Conservation (phyloP, 1,284 basidiomycete genomes). For the Sporisorium iseilematis-ciliati region DNA sequence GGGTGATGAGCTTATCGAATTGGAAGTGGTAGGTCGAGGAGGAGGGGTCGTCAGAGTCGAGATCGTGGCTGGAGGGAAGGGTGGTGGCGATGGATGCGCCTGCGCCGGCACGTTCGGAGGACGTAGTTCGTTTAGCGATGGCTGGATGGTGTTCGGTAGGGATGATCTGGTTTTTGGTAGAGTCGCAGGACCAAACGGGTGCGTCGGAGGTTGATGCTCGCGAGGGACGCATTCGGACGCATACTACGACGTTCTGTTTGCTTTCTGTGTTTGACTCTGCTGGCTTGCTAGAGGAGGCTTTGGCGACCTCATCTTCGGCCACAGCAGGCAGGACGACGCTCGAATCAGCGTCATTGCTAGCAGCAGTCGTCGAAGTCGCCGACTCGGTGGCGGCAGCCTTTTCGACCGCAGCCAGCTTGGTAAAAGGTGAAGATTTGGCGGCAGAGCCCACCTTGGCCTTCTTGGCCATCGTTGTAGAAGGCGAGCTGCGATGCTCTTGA, state of each 20-base stretch:
- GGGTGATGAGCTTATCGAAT: constrained; percentile 62
- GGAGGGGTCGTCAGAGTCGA: constrained; percentile 32
- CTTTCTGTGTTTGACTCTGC: constrained; percentile 15
- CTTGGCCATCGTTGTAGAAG: constrained; percentile 32
- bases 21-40: constrained; percentile 62
- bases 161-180: constrained; percentile 46
- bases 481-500: constrained; percentile 19
- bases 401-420: constrained; percentile 14
- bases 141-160: constrained; percentile 66
- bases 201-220: constrained; percentile 16
- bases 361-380: too few species aligned
- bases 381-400: constrained; percentile 4
- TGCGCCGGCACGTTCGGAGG: constrained; percentile 44
- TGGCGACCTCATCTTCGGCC: constrained; percentile 15
- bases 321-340: constrained; percentile 11
- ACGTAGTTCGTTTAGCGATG: constrained; percentile 60
- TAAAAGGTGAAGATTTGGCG: constrained; percentile 43
- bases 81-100: constrained; percentile 15
- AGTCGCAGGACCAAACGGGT: constrained; percentile 58
- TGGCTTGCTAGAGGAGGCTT: constrained; percentile 9
- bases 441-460: constrained; percentile 47
- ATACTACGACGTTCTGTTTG: constrained; percentile 67
- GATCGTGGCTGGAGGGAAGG: constrained; percentile 12
- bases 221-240: constrained; percentile 61
- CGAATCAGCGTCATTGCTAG: constrained; percentile 9